Percentiles rank a stretch among this genome's conserved stretches.
Evolutionary conservation across 257 asterid genomes (phyloP).

Genomic region (Striga asiatica): DNA sequence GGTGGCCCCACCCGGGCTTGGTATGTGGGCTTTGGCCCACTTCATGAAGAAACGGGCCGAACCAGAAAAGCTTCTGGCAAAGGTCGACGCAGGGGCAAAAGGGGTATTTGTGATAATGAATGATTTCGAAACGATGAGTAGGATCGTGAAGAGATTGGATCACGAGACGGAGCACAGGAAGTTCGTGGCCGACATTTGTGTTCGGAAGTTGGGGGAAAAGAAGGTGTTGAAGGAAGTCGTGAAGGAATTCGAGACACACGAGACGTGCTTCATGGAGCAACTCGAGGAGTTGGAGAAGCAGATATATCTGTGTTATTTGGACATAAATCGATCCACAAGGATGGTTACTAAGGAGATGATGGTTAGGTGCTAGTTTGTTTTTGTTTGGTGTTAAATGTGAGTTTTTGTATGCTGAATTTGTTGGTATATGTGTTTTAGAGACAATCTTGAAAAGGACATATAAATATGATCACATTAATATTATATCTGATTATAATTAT

Average conservation of each 20-base stretch:
- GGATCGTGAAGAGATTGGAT: conserved; percentile 27
- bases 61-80: conserved; percentile 20
- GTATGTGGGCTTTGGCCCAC: conserved; percentile 15
- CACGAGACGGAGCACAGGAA: conserved; percentile 45
- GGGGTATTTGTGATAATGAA: conserved; percentile 43
- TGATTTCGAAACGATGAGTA: conserved; percentile 39
- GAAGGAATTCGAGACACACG: conserved; percentile 27
- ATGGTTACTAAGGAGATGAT: too few species aligned
- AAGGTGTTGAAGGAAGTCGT: conserved; percentile 35
- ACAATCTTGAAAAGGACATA: too few species aligned
- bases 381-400: too few species aligned
- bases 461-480: too few species aligned
- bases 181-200: conserved; percentile 29
- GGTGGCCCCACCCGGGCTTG: conserved; percentile 19
- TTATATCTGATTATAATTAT: too few species aligned
- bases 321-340: conserved; percentile 13
- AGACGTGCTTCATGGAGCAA: conserved; percentile 22
- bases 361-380: too few species aligned
- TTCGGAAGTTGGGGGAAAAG: conserved; percentile 22
- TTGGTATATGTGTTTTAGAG: too few species aligned
- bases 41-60: conserved; percentile 8
- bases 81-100: conserved; percentile 45
- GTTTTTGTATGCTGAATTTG: too few species aligned
- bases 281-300: conserved; percentile 51
- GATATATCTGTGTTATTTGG: conserved; percentile 39